Evolutionary conservation across 768 basidiomycete genomes (phyloP).

Genomic region (Gymnopilus junonius): DNA sequence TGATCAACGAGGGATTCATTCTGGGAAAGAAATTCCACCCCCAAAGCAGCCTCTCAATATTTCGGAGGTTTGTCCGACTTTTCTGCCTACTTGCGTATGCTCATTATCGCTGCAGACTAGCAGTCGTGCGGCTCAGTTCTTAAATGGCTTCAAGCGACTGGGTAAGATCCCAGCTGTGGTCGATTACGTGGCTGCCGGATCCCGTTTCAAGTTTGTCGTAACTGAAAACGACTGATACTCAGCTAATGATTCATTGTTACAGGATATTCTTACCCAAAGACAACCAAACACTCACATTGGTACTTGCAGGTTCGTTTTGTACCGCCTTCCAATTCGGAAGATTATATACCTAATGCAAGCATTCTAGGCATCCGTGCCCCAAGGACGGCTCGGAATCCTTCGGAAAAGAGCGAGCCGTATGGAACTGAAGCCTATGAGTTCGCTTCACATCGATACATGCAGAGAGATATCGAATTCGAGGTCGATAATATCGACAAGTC

Average conservation of each 20-base stretch:
- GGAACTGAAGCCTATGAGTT: conserved; percentile 85
- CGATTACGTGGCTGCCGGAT: conserved; percentile 93
- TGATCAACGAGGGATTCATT: conserved; percentile 86
- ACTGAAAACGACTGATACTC: neutral
- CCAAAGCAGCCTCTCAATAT: conserved; percentile 88
- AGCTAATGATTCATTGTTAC: neutral
- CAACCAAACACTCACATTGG: conserved; percentile 91
- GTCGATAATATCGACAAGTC: conserved; percentile 91
- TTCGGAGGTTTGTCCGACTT: conserved; percentile 69
- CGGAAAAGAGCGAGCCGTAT: conserved; percentile 90
- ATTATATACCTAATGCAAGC: neutral
- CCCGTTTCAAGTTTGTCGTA: conserved; percentile 83
- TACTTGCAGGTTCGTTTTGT: conserved; percentile 67
- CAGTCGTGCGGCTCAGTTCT: conserved; percentile 81
- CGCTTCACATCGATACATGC: conserved; percentile 81
- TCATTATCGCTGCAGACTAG: conserved; percentile 47
- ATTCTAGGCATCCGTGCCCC: conserved; percentile 84
- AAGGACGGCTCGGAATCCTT: conserved; percentile 75
- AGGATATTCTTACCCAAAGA: conserved; percentile 89
- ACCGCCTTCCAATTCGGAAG: neutral
- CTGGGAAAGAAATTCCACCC: conserved; percentile 83
- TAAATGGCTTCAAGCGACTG: conserved; percentile 89
- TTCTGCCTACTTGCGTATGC: neutral
- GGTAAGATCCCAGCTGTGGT: conserved; percentile 86
- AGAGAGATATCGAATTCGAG: conserved; percentile 93